phyloP scores from a whole-genome alignment of 2,329 filamentous ascomycete genomes.

The Tolypocladium tundrense region DNA sequence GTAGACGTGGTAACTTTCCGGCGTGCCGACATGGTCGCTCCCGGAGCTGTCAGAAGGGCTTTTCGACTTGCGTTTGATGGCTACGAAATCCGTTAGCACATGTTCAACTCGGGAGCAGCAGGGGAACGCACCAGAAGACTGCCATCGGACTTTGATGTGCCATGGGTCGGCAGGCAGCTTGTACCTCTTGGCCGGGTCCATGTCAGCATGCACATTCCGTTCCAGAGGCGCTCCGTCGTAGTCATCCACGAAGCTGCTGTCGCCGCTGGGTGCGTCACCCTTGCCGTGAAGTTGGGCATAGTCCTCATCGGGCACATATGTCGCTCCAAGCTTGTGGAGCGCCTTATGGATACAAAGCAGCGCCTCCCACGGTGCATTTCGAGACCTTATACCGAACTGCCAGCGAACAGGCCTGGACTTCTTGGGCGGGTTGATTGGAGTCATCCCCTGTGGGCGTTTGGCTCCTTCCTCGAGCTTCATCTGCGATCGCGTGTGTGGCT shows the following conservation, averaged over 20 bases:
- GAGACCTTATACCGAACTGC: slow-evolving; percentile 95
- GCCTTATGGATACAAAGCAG: slow-evolving; percentile 94
- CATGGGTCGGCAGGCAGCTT: slow-evolving; percentile 87
- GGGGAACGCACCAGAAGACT: slow-evolving; percentile 63
- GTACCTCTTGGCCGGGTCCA: slow-evolving; percentile 55
- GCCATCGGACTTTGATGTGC: slow-evolving; percentile 86
- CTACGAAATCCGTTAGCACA: not conserved
- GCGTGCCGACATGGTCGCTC: slow-evolving; percentile 11
- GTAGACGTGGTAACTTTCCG: slow-evolving; percentile 29
- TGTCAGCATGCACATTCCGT: slow-evolving; percentile 26
- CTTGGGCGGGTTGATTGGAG: slow-evolving; percentile 52
- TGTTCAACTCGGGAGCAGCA: not conserved
- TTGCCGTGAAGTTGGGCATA: slow-evolving; percentile 37
- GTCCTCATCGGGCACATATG: slow-evolving; percentile 67
- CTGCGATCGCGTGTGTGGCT: slow-evolving; percentile 70
- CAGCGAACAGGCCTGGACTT: slow-evolving; percentile 77
- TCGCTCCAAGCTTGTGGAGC: slow-evolving; percentile 74
- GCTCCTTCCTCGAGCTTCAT: slow-evolving; percentile 55
- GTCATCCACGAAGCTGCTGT: slow-evolving; percentile 31
- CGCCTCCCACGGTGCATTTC: slow-evolving; percentile 89
- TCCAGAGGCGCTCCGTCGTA: slow-evolving; percentile 22
- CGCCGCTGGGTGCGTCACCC: slow-evolving; percentile 23
- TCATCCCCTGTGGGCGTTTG: slow-evolving; percentile 51
- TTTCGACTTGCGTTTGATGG: slow-evolving; percentile 4
- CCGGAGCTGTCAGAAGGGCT: slow-evolving; percentile 3